Evolutionary conservation across 1,284 basidiomycete genomes (phyloP), one percentile per base, ranked within the genome.

Genomic region (Fomes fomentarius): DNA sequence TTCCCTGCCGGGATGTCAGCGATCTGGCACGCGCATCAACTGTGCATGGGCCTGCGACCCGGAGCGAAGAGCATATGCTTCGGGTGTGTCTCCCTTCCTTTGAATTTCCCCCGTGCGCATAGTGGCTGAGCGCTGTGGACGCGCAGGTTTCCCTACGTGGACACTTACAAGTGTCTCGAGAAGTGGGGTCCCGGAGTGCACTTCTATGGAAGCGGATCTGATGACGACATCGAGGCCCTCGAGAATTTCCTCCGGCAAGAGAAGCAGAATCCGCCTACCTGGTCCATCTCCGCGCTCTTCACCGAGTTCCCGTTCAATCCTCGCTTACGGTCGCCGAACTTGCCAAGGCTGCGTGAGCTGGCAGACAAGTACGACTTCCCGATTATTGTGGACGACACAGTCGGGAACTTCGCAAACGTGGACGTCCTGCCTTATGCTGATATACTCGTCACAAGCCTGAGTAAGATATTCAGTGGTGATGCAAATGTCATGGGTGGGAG

Each of bases 401-500:
- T 99, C 47, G 96, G 96, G 28, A 98, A 96, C 70, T 96, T 97
- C 65, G 83, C 94, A 62, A 99, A 99, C 63, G 94, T 99, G 40
- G 91, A 97, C 65, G 91, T 97, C 5, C 76, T 97, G 4, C 89
- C 89, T 4, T 93, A 86, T 61, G 93, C 91, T 1, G 97, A 99
- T 72, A 83, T 99, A 24, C 87, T 98, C n/a, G 96, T 91, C 47
- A 94, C 91, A 65, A 96, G 93, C 70, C 73, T 99, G 66, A 93
- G 93, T 41, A 99, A 99, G 76, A 82, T 99, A 22, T 99, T 99
- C 74, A 95, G 93, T 57, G 96, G 96, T 2, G 91, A 94, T 54
- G 84, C 89, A 28, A 99, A 99, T 67, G 95, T 96, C 52, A 98
- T 99, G 96, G 96, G 96, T 48, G 96, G 96, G 63, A 91, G 91